These are phyloP conservation scores for Stenocarpella maydis DNA, from an alignment of 2,329 filamentous ascomycete genomes.

Conservation along the genomic window DNA sequence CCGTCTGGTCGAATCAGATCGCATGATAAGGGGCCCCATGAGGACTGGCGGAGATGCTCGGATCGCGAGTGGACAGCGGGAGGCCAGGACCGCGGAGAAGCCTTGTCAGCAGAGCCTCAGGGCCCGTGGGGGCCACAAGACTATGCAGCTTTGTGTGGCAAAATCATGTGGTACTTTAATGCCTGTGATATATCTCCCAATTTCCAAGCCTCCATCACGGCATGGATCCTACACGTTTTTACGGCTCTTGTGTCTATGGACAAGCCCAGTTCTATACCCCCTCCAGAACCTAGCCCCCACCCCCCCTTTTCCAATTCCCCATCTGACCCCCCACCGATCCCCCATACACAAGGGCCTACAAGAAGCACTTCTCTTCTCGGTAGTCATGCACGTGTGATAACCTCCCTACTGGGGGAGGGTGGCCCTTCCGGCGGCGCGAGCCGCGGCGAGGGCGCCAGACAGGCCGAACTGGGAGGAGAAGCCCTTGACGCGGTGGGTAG, in stretches of 20 bases:
- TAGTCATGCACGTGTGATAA: neutral
- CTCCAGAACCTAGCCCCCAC: neutral
- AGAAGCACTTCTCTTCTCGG: neutral
- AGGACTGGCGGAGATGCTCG: slow-evolving; percentile 29
- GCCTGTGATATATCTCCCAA: slow-evolving; percentile 9
- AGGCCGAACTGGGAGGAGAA: slow-evolving; percentile 74
- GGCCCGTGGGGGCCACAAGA: slow-evolving; percentile 19
- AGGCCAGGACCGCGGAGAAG: slow-evolving; percentile 16
- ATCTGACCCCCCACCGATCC: neutral
- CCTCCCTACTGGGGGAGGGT: slow-evolving; percentile 4
- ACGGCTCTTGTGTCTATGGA: slow-evolving; percentile 14
- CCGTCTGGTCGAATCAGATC: slow-evolving; percentile 18
- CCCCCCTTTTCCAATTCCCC: neutral
- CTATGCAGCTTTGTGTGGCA: neutral
- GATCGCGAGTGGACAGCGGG: neutral
- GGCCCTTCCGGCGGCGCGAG: slow-evolving; percentile 41
- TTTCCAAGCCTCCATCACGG: neutral
- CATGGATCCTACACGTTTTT: neutral
- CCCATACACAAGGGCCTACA: neutral
- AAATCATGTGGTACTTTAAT: slow-evolving; percentile 3
- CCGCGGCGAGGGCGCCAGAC: slow-evolving; percentile 61
- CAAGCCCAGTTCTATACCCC: slow-evolving; percentile 14
- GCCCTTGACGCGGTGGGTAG: slow-evolving; percentile 81
- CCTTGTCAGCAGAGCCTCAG: slow-evolving; percentile 6
- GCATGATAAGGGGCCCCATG: slow-evolving; percentile 17